Evolutionary conservation across 139 green algal species (phyloP), one percentile per base, ranked within the genome.

Genomic region (Chlamydomonas eustigma): DNA sequence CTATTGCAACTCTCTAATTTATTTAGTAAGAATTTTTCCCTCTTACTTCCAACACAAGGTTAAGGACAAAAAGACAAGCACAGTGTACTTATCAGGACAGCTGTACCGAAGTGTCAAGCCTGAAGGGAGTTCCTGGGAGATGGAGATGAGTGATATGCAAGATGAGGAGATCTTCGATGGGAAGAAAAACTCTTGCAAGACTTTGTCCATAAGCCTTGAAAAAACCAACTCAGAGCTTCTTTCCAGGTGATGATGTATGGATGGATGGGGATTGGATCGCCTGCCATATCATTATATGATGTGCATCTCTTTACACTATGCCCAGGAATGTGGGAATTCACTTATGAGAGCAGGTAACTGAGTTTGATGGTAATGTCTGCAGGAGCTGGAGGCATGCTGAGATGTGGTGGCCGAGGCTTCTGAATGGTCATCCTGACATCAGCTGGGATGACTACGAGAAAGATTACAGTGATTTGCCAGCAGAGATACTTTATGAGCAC

Each of bases 371-470:
- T 25, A 5, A 28, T 68, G 52, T 34, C 39, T 73, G 34, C 65
- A 73, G 65, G 65, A 39, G 34, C 30, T 73, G 65, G 65, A 25
- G 65, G 65, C 65, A 73, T 39, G 8, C 65, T 31, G 65, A 50
- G 65, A 64, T 18, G 4, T 75, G 68, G 68, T 75, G 68, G 68
- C 35, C 33, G 3, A 37, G 38, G n/a, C 35, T 75, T 8, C 28
- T 75, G 8, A 38, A 75, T 24, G 35, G 37, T 24, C 68, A 75
- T 38, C 35, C 68, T 32, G 68, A 75, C 3, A 63, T 63, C 4
- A 24, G 3, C 4, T 75, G 68, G 68, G 68, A 75, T 28, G 68
- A 75, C 68, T 63, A 64, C 3, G 68, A 75, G 37, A 75, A 75
- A 38, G 68, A 75, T 38, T 75, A 75, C 68, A 37, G 12, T 63